These are phyloP conservation scores for Arachis hypogaea DNA, from an alignment of 306 rosid species.

Conservation along the genomic window DNA sequence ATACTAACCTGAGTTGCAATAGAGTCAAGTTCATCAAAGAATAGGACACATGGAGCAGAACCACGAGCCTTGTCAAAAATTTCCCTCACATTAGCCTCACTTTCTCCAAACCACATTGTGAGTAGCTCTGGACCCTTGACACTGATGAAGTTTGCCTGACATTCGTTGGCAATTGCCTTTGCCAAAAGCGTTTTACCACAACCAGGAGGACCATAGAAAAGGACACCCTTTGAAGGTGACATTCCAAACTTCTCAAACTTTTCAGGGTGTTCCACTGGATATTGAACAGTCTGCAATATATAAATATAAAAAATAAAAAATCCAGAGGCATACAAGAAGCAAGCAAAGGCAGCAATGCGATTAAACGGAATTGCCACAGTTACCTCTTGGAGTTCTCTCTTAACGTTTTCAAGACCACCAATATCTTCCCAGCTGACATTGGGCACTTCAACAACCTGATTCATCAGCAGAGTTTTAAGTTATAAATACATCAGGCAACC, in stretches of 20 bases:
- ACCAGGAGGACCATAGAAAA: conserved; percentile 98
- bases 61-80: conserved; percentile 99
- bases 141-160: conserved; percentile 98
- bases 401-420: conserved; percentile 98
- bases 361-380: conserved; percentile 24
- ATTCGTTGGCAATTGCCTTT: conserved; percentile 97
- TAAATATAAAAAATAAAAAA: not conserved
- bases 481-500: conserved; percentile 15
- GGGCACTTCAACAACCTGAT: conserved; percentile 97
- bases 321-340: conserved; percentile 9
- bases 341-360: not conserved
- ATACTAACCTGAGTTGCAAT: conserved; percentile 95
- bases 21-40: conserved; percentile 98
- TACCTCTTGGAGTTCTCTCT: conserved; percentile 99
- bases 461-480: conserved; percentile 35
- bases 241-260: conserved; percentile 96
- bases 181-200: conserved; percentile 99
- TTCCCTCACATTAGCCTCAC: conserved; percentile 99
- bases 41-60: conserved; percentile 98
- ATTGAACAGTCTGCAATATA: conserved; percentile 88
- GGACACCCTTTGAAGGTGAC: conserved; percentile 99
- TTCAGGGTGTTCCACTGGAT: conserved; percentile 99
- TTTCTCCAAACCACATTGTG: conserved; percentile 99
- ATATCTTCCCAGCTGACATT: conserved; percentile 92
- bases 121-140: conserved; percentile 98